Base-by-base conservation (phyloP, 2,329 filamentous ascomycete species). In the Pseudocercospora vitis region DNA sequence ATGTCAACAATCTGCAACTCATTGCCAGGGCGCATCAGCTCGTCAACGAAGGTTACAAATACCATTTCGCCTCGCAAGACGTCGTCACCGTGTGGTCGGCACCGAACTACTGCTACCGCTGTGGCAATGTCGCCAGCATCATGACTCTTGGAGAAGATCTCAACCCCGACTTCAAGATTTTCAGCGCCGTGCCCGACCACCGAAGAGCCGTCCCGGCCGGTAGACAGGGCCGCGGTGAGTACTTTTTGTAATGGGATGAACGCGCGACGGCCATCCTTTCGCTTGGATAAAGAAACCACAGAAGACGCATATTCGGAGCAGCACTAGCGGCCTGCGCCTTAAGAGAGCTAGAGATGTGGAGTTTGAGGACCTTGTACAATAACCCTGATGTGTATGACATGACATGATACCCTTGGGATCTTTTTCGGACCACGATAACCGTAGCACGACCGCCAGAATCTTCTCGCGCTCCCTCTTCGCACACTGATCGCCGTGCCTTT, bases 81-180 rank as follows among this genome's bases (percentile, higher is more conserved):
- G 91, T 96, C 35, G 91, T 96, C 14, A 88, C 85, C 1, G 85
- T 88, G 19, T 88, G 85, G 92, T 95, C 89, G 0, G 91, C 91
- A 7, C 91, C 91, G 0, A 96, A 96, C 71, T 96, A 96, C 77
- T 96, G 91, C 75, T 96, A 96, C 74, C 84, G 90, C 59, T 96
- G 91, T 68, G 91, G 91, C 50, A 97, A 97, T 66, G 91, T 88
- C 57, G 85, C 85, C 8, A 85, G 81, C 4, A 95, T 96, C 70
- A 96, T 96, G 86, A 91, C 91, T 48, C 85, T 96, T 23, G 85
- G 87, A 62, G 87, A 88, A 66, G 87, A 94, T 66, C 79, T 96
- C 48, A 85, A 90, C 56, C 91, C 92, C 26, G 89, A 88, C 66
- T 99, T 99, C 76, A 94, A 87, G 71, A 94, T 95, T 67, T 95